Conservation (phyloP, 305 asterid species). For the Coffea humblotiana region DNA sequence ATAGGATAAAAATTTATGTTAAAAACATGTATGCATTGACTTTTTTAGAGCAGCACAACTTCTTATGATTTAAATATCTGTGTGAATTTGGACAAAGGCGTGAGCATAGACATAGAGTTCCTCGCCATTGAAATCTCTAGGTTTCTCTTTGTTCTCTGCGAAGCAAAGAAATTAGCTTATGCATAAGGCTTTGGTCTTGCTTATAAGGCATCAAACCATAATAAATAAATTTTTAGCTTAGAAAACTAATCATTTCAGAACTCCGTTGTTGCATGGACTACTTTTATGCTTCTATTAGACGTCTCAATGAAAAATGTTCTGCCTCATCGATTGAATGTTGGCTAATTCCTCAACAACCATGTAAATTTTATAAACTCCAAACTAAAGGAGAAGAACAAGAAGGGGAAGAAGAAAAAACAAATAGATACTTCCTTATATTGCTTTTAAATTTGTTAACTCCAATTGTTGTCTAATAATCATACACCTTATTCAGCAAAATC, state of each 20-base stretch:
- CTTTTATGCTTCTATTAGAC: background rate
- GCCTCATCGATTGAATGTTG: background rate
- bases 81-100: background rate
- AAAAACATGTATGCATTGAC: background rate
- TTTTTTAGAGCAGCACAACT: background rate
- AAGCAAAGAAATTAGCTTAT: background rate
- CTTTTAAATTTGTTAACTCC: background rate
- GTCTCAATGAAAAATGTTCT: background rate
- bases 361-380: background rate
- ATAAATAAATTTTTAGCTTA: background rate
- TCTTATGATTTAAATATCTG: background rate
- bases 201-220: too few species aligned
- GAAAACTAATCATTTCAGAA: background rate
- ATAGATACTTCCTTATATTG: background rate
- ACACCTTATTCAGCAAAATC: too few species aligned
- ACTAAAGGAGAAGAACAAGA: background rate
- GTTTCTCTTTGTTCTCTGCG: background rate
- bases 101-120: background rate
- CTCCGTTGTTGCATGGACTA: background rate
- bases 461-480: background rate
- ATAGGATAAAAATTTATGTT: too few species aligned
- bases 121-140: conserved; percentile 13
- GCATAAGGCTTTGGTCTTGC: background rate
- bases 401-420: background rate
- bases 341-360: background rate